Percentiles rank a stretch among this genome's conserved stretches.
Conservation (phyloP, 2,329 filamentous ascomycete species). For the Alternaria dauci region DNA sequence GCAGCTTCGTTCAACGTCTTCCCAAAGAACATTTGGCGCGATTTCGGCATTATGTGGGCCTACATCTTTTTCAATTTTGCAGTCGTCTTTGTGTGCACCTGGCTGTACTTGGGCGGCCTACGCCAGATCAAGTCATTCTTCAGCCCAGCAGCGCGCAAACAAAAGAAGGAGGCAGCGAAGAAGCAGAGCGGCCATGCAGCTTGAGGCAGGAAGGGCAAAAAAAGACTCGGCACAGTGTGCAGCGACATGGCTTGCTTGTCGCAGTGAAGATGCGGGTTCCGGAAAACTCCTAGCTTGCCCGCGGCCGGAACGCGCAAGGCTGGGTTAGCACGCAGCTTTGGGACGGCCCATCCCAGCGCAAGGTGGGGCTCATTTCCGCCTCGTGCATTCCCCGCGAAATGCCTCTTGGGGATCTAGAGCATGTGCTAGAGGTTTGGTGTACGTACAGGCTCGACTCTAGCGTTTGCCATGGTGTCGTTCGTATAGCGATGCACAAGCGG, state of each 20-base stretch:
- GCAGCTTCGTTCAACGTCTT: constrained; percentile 65
- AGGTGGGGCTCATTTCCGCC: constrained; percentile 25
- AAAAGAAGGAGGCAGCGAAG: constrained; percentile 42
- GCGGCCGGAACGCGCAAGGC: constrained; percentile 34
- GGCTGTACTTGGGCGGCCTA: constrained; percentile 61
- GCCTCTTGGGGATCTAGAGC: constrained; percentile 26
- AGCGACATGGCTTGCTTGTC: constrained; percentile 14
- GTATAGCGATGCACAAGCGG: constrained; percentile 1
- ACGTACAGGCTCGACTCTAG: constrained; percentile 5
- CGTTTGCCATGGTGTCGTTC: background rate
- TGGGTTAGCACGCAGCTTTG: constrained; percentile 7
- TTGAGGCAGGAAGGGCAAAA: constrained; percentile 7
- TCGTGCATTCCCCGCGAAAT: constrained; percentile 37
- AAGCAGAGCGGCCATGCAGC: constrained; percentile 32
- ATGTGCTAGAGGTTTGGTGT: constrained; percentile 14
- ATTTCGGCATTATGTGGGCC: constrained; percentile 63
- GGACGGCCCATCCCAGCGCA: constrained; percentile 14
- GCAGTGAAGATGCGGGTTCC: constrained; percentile 21
- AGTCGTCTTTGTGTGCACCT: constrained; percentile 62
- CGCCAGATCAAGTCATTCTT: constrained; percentile 48
- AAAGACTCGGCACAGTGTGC: constrained; percentile 18
- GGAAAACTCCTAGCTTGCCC: constrained; percentile 38
- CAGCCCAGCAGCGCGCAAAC: constrained; percentile 45
- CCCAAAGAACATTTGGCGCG: constrained; percentile 69
- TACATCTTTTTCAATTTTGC: constrained; percentile 72